Evolutionary conservation across 495 filamentous ascomycete species (phyloP).

Genomic region (Cercophora samala): DNA sequence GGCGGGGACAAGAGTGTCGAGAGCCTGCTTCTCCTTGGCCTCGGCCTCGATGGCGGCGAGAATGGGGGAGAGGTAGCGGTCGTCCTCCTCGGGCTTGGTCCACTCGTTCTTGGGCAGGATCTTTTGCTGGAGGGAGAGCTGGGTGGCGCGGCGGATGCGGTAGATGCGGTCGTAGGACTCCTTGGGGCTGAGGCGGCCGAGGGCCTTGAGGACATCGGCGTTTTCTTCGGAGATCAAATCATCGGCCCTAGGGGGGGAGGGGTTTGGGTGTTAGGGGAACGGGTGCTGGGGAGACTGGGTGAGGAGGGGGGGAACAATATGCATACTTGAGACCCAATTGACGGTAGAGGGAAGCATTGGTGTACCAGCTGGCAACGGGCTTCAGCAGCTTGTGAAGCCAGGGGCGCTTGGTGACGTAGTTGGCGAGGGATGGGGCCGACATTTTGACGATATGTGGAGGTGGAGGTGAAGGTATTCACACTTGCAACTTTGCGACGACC

Average conservation of each 20-base stretch:
- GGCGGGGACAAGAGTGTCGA: slow-evolving; percentile 73
- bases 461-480: slow-evolving; percentile 17
- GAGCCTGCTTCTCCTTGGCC: slow-evolving; percentile 70
- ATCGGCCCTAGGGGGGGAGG: slow-evolving; percentile 56
- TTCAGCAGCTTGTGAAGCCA: slow-evolving; percentile 74
- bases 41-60: slow-evolving; percentile 58
- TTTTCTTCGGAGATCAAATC: slow-evolving; percentile 90
- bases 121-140: slow-evolving; percentile 71
- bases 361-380: slow-evolving; percentile 81
- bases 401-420: slow-evolving; percentile 72
- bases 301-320: neutral
- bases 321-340: slow-evolving; percentile 85
- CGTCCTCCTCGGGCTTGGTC: slow-evolving; percentile 53
- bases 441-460: slow-evolving; percentile 47
- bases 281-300: neutral
- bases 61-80: slow-evolving; percentile 33
- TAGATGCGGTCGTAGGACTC: slow-evolving; percentile 94
- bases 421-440: slow-evolving; percentile 68
- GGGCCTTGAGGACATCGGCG: slow-evolving; percentile 76
- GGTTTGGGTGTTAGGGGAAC: neutral
- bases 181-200: slow-evolving; percentile 86
- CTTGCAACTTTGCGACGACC: slow-evolving; percentile 1
- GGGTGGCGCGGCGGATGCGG: slow-evolving; percentile 91
- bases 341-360: slow-evolving; percentile 83
- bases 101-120: slow-evolving; percentile 78